phyloP scores from a whole-genome alignment of 2,329 filamentous ascomycete genomes.

The Monilinia laxa region DNA sequence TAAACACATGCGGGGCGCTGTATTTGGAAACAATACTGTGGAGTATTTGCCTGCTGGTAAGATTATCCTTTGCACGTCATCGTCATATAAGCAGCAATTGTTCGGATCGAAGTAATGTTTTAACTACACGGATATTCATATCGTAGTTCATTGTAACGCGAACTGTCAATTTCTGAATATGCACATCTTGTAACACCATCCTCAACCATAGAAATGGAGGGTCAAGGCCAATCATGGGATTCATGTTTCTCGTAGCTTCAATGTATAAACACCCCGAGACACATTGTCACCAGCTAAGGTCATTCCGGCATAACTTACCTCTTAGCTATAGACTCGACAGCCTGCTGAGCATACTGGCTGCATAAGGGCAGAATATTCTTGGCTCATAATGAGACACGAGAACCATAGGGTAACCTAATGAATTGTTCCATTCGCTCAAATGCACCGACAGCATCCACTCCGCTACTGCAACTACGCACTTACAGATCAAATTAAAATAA shows the following conservation, averaged over 20 bases:
- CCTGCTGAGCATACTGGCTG: neutral
- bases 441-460: neutral
- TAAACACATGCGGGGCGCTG: neutral
- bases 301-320: neutral
- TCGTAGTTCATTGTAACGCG: neutral
- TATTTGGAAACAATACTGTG: neutral
- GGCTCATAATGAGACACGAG: neutral
- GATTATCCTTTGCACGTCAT: neutral
- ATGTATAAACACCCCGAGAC: neutral
- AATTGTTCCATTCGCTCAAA: neutral
- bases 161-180: neutral
- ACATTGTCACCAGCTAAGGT: neutral
- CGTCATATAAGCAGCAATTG: neutral
- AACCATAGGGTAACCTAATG: neutral
- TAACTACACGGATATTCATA: neutral
- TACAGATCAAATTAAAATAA: no score
- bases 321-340: neutral
- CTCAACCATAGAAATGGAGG: neutral
- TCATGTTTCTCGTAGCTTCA: neutral
- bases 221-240: neutral
- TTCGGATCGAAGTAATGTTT: constrained; percentile 1
- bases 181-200: neutral
- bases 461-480: neutral
- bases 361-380: neutral
- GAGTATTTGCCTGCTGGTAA: neutral